phyloP scores from a whole-genome alignment of 805 yeast genomes.

The Suhomyces emberorum region DNA sequence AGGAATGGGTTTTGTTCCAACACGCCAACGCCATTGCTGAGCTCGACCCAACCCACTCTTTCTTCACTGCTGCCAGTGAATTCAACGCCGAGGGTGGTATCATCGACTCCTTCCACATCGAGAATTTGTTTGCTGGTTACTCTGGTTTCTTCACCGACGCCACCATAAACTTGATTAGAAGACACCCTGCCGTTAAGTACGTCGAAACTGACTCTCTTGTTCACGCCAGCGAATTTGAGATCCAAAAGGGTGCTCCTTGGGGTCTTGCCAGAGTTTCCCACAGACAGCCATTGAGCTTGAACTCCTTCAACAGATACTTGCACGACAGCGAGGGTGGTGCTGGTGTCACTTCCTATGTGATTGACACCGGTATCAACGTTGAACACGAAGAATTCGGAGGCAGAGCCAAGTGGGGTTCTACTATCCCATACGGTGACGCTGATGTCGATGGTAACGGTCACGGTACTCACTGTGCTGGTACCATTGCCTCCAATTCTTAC shows the following conservation, averaged over 20 bases:
- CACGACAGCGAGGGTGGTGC: slow-evolving; percentile 73
- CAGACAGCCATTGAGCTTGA: slow-evolving; percentile 64
- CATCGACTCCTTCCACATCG: slow-evolving; percentile 59
- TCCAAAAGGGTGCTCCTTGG: slow-evolving; percentile 90
- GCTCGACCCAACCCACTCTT: slow-evolving; percentile 26
- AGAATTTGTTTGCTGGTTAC: slow-evolving; percentile 65
- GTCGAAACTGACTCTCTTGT: slow-evolving; percentile 78
- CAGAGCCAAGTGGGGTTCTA: slow-evolving; percentile 83
- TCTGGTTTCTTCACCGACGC: slow-evolving; percentile 78
- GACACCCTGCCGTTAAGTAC: slow-evolving; percentile 58
- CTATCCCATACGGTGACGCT: slow-evolving; percentile 67
- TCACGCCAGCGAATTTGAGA: slow-evolving; percentile 55
- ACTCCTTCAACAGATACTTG: slow-evolving; percentile 56
- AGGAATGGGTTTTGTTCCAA: slow-evolving; percentile 56
- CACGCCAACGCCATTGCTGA: slow-evolving; percentile 45
- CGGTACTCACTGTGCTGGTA: slow-evolving; percentile 98
- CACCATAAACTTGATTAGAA: slow-evolving; percentile 69
- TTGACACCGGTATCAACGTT: slow-evolving; percentile 84
- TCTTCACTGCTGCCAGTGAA: slow-evolving; percentile 32
- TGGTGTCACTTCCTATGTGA: slow-evolving; percentile 82
- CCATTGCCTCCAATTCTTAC: slow-evolving; percentile 73
- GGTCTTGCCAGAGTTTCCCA: slow-evolving; percentile 90
- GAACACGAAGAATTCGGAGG: slow-evolving; percentile 77
- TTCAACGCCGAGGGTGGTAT: slow-evolving; percentile 15
- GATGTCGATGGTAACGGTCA: slow-evolving; percentile 87